Evolutionary conservation across 352 stramenopile species (phyloP).

Genomic region (Pythium periplocum): DNA sequence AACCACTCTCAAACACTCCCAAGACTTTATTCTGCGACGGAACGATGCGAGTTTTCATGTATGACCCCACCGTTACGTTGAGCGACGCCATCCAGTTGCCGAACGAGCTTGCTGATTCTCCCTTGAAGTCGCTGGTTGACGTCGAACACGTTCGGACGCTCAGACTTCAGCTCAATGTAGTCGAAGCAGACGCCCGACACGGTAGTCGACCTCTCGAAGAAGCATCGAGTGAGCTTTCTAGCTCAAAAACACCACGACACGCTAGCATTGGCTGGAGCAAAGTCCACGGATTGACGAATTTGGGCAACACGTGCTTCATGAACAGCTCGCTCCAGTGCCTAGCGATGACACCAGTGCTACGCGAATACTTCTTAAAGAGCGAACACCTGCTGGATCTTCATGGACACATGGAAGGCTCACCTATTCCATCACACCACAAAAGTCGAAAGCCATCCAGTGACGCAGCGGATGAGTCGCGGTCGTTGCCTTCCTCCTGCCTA

Average conservation of each 20-base stretch:
- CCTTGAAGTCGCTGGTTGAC: too few species aligned
- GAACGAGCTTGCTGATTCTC: too few species aligned
- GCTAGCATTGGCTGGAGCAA: slow-evolving; percentile 56
- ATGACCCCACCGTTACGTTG: too few species aligned
- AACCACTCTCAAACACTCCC: too few species aligned
- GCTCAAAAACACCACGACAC: not conserved
- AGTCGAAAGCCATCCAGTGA: not conserved
- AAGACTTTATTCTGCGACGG: too few species aligned
- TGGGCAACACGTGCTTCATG: slow-evolving; percentile 85
- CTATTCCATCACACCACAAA: too few species aligned
- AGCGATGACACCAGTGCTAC: slow-evolving; percentile 85
- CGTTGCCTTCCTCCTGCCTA: slow-evolving; percentile 29
- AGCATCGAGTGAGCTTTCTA: too few species aligned
- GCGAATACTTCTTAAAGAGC: slow-evolving; percentile 86
- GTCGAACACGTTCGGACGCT: too few species aligned
- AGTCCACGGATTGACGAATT: slow-evolving; percentile 69
- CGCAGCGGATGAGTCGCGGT: not conserved
- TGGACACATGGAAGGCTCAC: not conserved
- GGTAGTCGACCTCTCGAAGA: not conserved
- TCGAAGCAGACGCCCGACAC: not conserved
- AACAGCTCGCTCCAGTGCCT: slow-evolving; percentile 87
- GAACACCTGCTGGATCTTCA: slow-evolving; percentile 85
- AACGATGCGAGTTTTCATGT: too few species aligned
- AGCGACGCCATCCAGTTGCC: too few species aligned
- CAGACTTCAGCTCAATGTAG: not conserved